These are phyloP conservation scores for Clonostachys rhizophaga DNA, from an alignment of 2,329 filamentous ascomycete genomes.

Conservation along the genomic window DNA sequence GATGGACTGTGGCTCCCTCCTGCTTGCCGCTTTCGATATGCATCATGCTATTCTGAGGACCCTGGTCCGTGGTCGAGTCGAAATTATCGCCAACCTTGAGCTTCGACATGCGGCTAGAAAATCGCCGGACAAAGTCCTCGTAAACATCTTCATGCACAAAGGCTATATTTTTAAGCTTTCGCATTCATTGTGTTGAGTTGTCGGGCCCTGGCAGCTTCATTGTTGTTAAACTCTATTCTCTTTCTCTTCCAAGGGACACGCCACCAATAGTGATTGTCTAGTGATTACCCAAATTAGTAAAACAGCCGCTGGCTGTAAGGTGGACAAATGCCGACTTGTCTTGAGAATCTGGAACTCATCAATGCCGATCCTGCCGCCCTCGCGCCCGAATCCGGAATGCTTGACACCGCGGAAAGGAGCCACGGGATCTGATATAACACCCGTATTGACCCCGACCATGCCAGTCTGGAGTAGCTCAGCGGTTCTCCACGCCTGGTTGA, in stretches of 20 bases:
- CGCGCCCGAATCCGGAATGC: constrained; percentile 2
- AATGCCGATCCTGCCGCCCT: constrained; percentile 1
- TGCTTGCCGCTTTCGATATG: constrained; percentile 26
- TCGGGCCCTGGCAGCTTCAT: too few relatives aligned
- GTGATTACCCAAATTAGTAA: too few relatives aligned
- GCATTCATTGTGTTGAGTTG: too few relatives aligned
- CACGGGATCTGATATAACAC: constrained; percentile 1
- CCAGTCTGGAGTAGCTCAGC: constrained; percentile 51
- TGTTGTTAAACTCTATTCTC: too few relatives aligned
- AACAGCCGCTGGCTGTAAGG: too few relatives aligned
- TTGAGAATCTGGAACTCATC: too few relatives aligned
- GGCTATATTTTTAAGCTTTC: too few relatives aligned
- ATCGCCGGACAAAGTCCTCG: constrained; percentile 1
- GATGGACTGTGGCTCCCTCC: constrained; percentile 58
- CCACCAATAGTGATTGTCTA: too few relatives aligned
- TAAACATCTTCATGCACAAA: constrained; percentile 1
- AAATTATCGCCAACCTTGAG: constrained; percentile 46
- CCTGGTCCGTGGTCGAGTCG: constrained; percentile 48
- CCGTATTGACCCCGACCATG: constrained; percentile 59
- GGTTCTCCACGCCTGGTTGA: constrained; percentile 26
- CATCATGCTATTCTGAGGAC: constrained; percentile 33
- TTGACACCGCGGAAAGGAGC: constrained; percentile 7
- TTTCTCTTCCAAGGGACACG: too few relatives aligned
- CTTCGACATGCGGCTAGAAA: constrained; percentile 26
- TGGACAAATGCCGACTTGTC: too few relatives aligned